Evolutionary conservation across 768 basidiomycete genomes (phyloP), one percentile per base, ranked within the genome.

Genomic region (Pleurotus cornucopiae): DNA sequence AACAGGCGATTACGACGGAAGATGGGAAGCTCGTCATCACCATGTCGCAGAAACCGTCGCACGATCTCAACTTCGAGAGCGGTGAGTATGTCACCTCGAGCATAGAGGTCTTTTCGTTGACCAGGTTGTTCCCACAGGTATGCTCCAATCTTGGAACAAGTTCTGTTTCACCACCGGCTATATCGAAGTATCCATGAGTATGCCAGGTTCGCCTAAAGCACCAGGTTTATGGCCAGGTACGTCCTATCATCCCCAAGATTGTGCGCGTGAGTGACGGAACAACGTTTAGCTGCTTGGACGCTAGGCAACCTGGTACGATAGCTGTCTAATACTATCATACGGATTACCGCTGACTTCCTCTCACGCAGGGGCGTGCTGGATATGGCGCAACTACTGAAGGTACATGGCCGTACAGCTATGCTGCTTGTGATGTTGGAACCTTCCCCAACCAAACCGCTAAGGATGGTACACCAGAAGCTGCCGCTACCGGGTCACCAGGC

Each of bases 101-200:
- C 76, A 25, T 76, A 56, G 69, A 2, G 56, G 54, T 60, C 18
- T 54, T 48, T 13, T 46, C 26, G 25, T 48, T 59, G 26, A 63
- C 18, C 52, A 62, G 23, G 51, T 56, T 21, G 30, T 49, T 3
- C 16, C 44, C 20, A 49, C 16, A 80, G 84, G 83, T 38, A 87
- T 88, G 86, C 53, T 94, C 7, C 85, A 88, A 61, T 81, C 85
- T 11, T 97, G 95, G 94, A 96, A 97, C 72, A 92, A 97, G 71
- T 71, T 97, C 54, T 98, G 95, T 72, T 97, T 94, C 72, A 95
- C 86, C 13, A 93, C 92, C 0, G 94, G 92, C 2, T 94, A 94
- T 66, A 75, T 98, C 56, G 97, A 97, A 71, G 83, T 88, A 2
- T 81, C 77, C n/a, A 63, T 92, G 16, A 90, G 88, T 66, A 67